Conservation (phyloP, 345 rosid genomes). For the Euphorbia pulcherrima region DNA sequence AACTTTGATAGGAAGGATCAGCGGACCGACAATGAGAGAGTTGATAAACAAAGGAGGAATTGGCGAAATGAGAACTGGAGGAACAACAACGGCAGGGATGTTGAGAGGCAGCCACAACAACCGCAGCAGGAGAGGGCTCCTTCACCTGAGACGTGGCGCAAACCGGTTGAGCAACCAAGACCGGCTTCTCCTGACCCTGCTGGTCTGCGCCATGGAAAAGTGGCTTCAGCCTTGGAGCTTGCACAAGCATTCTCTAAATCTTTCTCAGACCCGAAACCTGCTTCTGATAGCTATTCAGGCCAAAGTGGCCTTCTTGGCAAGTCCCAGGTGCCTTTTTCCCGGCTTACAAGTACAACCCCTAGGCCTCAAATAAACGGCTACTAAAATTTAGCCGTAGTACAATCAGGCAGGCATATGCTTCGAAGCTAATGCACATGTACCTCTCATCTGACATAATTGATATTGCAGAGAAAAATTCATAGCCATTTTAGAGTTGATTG, state of each 20-base stretch:
- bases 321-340: constrained; percentile 60
- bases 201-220: constrained; percentile 55
- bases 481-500: constrained; percentile 14
- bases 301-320: constrained; percentile 38
- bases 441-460: constrained; percentile 1
- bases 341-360: constrained; percentile 48
- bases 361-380: constrained; percentile 67
- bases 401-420: background rate
- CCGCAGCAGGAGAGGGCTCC: constrained; percentile 51
- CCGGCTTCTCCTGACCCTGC: constrained; percentile 46
- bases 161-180: constrained; percentile 50
- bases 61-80: constrained; percentile 55
- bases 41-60: constrained; percentile 50
- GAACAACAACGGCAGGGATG: constrained; percentile 42
- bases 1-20: constrained; percentile 56
- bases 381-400: constrained; percentile 21
- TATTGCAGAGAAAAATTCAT: constrained; percentile 12
- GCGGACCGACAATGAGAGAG: constrained; percentile 39
- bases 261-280: constrained; percentile 43
- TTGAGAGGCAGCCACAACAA: constrained; percentile 44
- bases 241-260: constrained; percentile 71
- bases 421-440: background rate
- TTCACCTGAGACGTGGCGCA: constrained; percentile 86
- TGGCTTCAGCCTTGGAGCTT: constrained; percentile 72
- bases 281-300: constrained; percentile 35